phyloP scores from a whole-genome alignment of 1,284 basidiomycete species.

The Ganoderma leucocontextum region DNA sequence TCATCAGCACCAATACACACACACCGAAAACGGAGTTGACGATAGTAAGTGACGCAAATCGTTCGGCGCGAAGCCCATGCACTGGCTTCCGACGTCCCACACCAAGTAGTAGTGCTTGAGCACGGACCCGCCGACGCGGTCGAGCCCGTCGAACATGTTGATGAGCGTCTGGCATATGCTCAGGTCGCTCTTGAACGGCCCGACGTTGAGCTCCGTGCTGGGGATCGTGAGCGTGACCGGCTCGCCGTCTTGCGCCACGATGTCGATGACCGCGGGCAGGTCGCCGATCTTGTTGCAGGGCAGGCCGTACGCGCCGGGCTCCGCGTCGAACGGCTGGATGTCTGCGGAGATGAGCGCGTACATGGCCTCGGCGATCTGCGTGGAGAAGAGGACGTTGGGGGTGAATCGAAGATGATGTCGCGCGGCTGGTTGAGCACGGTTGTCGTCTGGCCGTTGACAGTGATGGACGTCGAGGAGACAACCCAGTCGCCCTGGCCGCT shows the following conservation, averaged over 20 bases:
- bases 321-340: conserved; percentile 56
- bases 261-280: conserved; percentile 58
- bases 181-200: conserved; percentile 57
- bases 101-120: conserved; percentile 67
- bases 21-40: neutral
- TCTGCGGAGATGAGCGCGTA: conserved; percentile 64
- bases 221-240: conserved; percentile 65
- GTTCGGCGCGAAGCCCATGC: conserved; percentile 58
- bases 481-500: conserved; percentile 52
- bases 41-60: conserved; percentile 23
- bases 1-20: neutral
- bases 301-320: conserved; percentile 65
- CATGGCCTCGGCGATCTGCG: conserved; percentile 58
- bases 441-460: conserved; percentile 61
- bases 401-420: conserved; percentile 65
- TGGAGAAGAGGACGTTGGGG: conserved; percentile 60
- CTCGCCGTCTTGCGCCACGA: conserved; percentile 52
- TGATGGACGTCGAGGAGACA: conserved; percentile 55
- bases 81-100: conserved; percentile 57
- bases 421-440: conserved; percentile 49
- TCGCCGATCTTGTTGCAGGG: conserved; percentile 54
- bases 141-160: conserved; percentile 59
- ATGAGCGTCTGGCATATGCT: conserved; percentile 61
- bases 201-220: conserved; percentile 61
- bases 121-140: conserved; percentile 58